These are phyloP conservation scores for Puya raimondii DNA, from an alignment of 176 grass and related monocot species.

Conservation along the genomic window DNA sequence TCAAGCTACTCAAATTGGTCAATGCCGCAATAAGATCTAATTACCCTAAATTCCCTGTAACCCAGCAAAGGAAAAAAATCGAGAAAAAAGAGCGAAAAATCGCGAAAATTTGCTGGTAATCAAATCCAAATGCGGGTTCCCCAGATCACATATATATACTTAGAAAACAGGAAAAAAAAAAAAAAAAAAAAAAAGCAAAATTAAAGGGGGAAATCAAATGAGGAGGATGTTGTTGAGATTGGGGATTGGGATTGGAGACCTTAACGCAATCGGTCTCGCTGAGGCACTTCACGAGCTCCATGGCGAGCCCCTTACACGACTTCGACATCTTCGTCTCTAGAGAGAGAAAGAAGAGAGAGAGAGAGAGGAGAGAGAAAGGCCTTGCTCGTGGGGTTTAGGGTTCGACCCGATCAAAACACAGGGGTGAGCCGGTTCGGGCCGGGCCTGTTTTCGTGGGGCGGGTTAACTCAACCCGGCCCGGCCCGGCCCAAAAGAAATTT, in stretches of 20 bases:
- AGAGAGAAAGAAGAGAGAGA: conserved; percentile 11
- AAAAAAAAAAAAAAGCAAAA: not conserved
- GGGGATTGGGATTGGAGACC: conserved; percentile 21
- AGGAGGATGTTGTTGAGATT: not conserved
- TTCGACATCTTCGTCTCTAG: conserved; percentile 39
- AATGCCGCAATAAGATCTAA: too few species aligned
- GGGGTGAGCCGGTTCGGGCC: too few species aligned
- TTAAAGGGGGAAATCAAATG: not conserved
- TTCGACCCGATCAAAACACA: not conserved
- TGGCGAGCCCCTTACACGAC: conserved; percentile 87
- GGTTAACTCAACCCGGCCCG: too few species aligned
- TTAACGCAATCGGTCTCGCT: conserved; percentile 86
- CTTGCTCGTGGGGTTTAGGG: not conserved
- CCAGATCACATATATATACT: too few species aligned
- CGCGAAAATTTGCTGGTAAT: too few species aligned
- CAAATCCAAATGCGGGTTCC: too few species aligned
- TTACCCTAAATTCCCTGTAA: too few species aligned
- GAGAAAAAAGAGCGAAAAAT: too few species aligned
- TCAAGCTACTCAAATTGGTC: too few species aligned
- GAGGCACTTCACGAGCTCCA: conserved; percentile 98
- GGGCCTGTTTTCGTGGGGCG: too few species aligned
- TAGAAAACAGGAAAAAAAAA: not conserved
- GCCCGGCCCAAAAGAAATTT: too few species aligned
- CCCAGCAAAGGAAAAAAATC: too few species aligned
- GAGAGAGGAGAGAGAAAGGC: not conserved